phyloP scores from a whole-genome alignment of 108 stramenopile species.

The Nannochloropsis gaditana region DNA sequence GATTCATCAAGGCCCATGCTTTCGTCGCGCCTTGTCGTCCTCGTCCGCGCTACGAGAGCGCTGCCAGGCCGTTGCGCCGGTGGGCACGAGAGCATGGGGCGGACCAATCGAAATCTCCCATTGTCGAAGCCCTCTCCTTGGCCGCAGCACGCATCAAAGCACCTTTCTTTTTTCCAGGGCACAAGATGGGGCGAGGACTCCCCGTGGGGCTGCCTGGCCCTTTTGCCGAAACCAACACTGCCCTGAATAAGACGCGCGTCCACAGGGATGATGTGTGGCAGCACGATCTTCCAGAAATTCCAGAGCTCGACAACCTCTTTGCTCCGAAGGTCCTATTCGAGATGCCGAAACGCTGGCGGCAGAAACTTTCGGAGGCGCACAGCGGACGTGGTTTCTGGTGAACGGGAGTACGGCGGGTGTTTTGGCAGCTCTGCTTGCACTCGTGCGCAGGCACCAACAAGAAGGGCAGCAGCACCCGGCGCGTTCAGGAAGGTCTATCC shows the following conservation, averaged over 20 bases:
- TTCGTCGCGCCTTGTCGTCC: no score
- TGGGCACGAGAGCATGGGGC: not conserved
- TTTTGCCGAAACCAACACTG: not conserved
- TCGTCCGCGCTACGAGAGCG: no score
- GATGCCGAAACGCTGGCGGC: conserved; percentile 43
- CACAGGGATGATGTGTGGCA: conserved; percentile 24
- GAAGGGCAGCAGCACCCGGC: not conserved
- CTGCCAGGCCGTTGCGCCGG: not conserved
- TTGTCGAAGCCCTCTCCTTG: conserved; percentile 39
- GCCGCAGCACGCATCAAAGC: conserved; percentile 32
- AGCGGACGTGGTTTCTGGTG: conserved; percentile 48
- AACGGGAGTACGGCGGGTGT: conserved; percentile 54
- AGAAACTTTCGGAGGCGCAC: conserved; percentile 34
- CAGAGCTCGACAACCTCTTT: conserved; percentile 54
- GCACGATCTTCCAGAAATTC: conserved; percentile 51
- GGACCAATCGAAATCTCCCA: conserved; percentile 38
- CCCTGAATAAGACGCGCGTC: conserved; percentile 24
- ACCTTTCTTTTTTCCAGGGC: conserved; percentile 46
- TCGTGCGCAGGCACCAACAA: conserved; percentile 38
- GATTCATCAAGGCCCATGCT: no score
- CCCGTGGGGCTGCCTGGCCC: not conserved
- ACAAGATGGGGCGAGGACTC: conserved; percentile 42
- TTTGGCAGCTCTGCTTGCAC: conserved; percentile 45
- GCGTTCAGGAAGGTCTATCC: conserved; percentile 21
- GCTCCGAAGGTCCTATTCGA: conserved; percentile 44